phyloP scores from a whole-genome alignment of 23 red algal species.

The Gracilaria gracilis region DNA sequence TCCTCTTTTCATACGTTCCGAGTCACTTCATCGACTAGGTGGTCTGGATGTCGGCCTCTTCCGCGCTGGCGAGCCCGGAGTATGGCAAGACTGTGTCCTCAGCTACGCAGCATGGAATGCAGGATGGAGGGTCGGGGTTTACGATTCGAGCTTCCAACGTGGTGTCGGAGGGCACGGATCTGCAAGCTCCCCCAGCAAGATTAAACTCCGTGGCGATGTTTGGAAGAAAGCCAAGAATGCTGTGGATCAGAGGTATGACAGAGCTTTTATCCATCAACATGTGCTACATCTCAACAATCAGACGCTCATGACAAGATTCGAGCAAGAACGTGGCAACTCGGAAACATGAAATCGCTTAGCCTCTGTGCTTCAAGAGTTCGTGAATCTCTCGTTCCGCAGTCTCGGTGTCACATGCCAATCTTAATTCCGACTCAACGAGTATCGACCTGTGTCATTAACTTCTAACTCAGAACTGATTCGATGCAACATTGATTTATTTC shows the following conservation, averaged over 20 bases:
- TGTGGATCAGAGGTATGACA: constrained; percentile 61
- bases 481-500: constrained; percentile 14
- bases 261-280: constrained; percentile 58
- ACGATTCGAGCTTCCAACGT: constrained; percentile 69
- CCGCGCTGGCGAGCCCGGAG: constrained; percentile 67
- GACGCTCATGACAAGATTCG: constrained; percentile 62
- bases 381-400: background rate
- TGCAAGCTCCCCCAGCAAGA: constrained; percentile 55
- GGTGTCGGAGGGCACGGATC: constrained; percentile 82
- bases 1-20: constrained; percentile 70
- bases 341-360: background rate
- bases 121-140: constrained; percentile 78
- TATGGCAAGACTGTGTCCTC: constrained; percentile 83
- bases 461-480: background rate
- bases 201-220: constrained; percentile 54
- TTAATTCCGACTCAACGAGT: background rate
- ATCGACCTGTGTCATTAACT: background rate
- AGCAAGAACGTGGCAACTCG: background rate
- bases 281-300: constrained; percentile 70
- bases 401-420: background rate
- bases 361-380: background rate
- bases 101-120: constrained; percentile 78
- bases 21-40: constrained; percentile 62
- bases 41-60: constrained; percentile 72
- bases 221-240: constrained; percentile 72